These are phyloP conservation scores for Hyphodiscus sp. DNA, from an alignment of 2,329 filamentous ascomycete genomes.

Conservation along the genomic window DNA sequence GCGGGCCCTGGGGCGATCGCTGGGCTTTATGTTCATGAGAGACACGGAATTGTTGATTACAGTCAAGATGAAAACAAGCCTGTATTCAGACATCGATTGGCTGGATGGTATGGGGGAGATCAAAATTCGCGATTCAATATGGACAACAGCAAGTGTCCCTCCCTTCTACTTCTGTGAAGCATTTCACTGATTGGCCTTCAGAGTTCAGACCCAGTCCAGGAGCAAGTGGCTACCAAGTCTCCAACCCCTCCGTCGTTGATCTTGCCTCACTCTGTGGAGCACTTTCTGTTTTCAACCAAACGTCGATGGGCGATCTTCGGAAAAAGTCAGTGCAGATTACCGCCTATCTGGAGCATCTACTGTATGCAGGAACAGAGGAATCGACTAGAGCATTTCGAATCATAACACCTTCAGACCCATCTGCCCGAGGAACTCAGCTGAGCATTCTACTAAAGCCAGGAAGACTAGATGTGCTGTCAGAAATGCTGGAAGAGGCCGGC, in stretches of 20 bases:
- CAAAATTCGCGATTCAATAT: conserved; percentile 73
- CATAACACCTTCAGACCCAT: conserved; percentile 29
- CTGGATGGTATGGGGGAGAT: conserved; percentile 84
- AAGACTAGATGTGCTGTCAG: conserved; percentile 61
- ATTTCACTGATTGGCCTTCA: conserved; percentile 22
- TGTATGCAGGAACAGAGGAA: conserved; percentile 34
- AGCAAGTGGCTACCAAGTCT: conserved; percentile 77
- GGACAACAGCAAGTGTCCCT: conserved; percentile 49
- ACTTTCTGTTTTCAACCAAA: conserved; percentile 66
- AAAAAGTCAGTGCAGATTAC: conserved; percentile 68
- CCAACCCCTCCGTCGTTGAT: conserved; percentile 75
- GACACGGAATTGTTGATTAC: conserved; percentile 53
- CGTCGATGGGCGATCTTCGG: conserved; percentile 61
- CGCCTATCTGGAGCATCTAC: conserved; percentile 65
- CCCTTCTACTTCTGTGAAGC: neutral
- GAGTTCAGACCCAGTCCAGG: conserved; percentile 70
- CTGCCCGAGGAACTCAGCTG: conserved; percentile 47
- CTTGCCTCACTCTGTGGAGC: conserved; percentile 68
- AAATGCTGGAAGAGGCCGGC: conserved; percentile 57
- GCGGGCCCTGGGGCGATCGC: conserved; percentile 76
- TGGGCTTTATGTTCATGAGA: conserved; percentile 73
- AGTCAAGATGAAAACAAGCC: conserved; percentile 33
- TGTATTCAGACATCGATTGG: conserved; percentile 58
- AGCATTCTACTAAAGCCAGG: conserved; percentile 65
- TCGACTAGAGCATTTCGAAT: conserved; percentile 36